These are phyloP conservation scores for Mycena indigotica DNA, from an alignment of 768 basidiomycete species.

Conservation along the genomic window DNA sequence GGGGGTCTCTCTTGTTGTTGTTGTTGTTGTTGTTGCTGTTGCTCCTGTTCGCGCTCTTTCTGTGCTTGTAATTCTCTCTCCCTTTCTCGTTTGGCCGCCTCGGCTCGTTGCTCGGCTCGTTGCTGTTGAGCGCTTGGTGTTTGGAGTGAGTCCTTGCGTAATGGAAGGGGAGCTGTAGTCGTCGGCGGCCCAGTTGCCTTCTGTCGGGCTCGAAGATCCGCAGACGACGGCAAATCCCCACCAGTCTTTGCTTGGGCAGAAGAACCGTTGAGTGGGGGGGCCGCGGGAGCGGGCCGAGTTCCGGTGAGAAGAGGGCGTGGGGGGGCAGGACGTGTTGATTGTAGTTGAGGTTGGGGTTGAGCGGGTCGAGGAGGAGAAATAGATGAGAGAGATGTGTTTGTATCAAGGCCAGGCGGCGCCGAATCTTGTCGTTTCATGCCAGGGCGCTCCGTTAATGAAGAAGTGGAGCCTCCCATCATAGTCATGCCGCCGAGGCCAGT, in stretches of 20 bases:
- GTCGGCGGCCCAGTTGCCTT: conserved; percentile 57
- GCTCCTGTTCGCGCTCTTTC: conserved; percentile 41
- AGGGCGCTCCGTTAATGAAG: conserved; percentile 34
- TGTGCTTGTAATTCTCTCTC: conserved; percentile 35
- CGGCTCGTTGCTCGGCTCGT: conserved; percentile 30
- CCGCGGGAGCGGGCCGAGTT: conserved; percentile 55
- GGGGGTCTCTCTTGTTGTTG: conserved; percentile 29
- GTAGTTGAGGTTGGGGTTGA: conserved; percentile 63
- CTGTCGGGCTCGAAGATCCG: conserved; percentile 66
- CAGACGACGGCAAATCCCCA: conserved; percentile 61
- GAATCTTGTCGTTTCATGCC: conserved; percentile 49
- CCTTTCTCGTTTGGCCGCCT: conserved; percentile 34
- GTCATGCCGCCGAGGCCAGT: conserved; percentile 83
- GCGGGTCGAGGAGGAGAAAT: conserved; percentile 47
- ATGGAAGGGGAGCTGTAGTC: conserved; percentile 36
- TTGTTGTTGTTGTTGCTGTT: conserved; percentile 32
- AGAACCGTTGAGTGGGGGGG: conserved; percentile 35
- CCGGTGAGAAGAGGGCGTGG: conserved; percentile 64
- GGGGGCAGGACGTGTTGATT: conserved; percentile 68
- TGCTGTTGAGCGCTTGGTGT: conserved; percentile 36
- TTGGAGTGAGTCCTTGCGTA: conserved; percentile 53
- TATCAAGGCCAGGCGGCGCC: conserved; percentile 31
- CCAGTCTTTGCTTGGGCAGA: conserved; percentile 35
- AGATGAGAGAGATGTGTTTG: conserved; percentile 27
- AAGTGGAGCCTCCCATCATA: conserved; percentile 44